phyloP scores from a whole-genome alignment of 805 yeast species.

The Clavispora santaluciae region DNA sequence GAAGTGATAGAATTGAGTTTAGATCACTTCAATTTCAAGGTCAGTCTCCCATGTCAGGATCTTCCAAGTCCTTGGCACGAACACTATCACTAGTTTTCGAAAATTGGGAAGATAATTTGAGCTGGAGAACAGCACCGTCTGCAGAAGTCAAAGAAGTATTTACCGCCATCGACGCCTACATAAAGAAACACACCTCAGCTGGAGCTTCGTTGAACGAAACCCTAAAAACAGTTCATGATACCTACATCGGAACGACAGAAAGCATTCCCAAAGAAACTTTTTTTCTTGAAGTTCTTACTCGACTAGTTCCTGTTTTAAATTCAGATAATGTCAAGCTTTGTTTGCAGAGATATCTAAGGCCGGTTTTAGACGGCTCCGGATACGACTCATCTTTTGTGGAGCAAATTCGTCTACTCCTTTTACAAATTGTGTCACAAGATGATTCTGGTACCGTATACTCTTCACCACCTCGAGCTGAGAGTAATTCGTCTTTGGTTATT shows the following conservation, averaged over 20 bases:
- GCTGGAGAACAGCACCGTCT: conserved; percentile 9
- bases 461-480: conserved; percentile 18
- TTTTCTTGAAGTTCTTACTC: conserved; percentile 36
- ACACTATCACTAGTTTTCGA: conserved; percentile 10
- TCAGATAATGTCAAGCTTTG: conserved; percentile 36
- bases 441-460: conserved; percentile 14
- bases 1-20: too few species aligned
- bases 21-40: not conserved
- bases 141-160: conserved; percentile 8
- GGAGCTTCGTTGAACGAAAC: conserved; percentile 31
- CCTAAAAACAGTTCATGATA: conserved; percentile 30
- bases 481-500: conserved; percentile 19
- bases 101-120: conserved; percentile 9
- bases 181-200: conserved; percentile 28
- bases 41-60: conserved; percentile 10
- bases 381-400: conserved; percentile 34
- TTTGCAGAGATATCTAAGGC: conserved; percentile 44
- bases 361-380: conserved; percentile 60
- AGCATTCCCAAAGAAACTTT: conserved; percentile 29
- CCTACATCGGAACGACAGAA: conserved; percentile 23
- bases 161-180: conserved; percentile 12
- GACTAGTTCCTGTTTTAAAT: conserved; percentile 27
- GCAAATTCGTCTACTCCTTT: conserved; percentile 25
- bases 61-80: conserved; percentile 13
- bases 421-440: not conserved